A percentile compares a stretch with the other conserved stretches of the same genome.
phyloP scores from a whole-genome alignment of 176 grass and related monocot genomes.

The Thinopyrum elongatum region DNA sequence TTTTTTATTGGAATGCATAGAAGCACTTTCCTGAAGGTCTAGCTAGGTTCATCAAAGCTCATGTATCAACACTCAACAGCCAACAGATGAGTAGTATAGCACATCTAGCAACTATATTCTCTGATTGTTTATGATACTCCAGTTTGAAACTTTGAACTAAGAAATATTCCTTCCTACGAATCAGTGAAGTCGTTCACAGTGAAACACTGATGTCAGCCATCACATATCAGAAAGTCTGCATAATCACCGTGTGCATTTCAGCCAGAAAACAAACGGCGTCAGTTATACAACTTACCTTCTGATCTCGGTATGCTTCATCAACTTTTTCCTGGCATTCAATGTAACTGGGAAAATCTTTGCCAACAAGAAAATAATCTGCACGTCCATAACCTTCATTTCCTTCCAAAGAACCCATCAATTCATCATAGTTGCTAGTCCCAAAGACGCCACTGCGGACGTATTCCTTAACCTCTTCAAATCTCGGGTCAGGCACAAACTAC shows the following conservation, averaged over 20 bases:
- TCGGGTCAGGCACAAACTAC: constrained; percentile 90
- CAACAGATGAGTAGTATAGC: not conserved
- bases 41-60: constrained; percentile 12
- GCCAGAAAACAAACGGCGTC: constrained; percentile 5
- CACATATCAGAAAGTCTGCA: not conserved
- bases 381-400: constrained; percentile 92
- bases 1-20: not conserved
- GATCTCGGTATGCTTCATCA: constrained; percentile 81
- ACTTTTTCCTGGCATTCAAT: constrained; percentile 93
- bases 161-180: not conserved
- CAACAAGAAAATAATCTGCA: constrained; percentile 99
- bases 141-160: constrained; percentile 27
- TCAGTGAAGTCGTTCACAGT: not conserved
- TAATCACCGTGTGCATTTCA: not conserved
- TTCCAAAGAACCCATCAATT: constrained; percentile 97
- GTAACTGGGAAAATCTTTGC: constrained; percentile 97
- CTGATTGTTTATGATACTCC: not conserved
- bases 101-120: not conserved
- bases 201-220: not conserved
- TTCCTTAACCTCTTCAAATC: constrained; percentile 96
- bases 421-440: constrained; percentile 69
- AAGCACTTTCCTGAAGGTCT: not conserved
- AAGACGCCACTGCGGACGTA: constrained; percentile 84
- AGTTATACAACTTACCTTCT: constrained; percentile 56
- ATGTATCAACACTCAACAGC: not conserved